Percentiles rank a stretch among this genome's conserved stretches.
Conservation (phyloP, 495 filamentous ascomycete species). For the Lophiostoma macrostomum region DNA sequence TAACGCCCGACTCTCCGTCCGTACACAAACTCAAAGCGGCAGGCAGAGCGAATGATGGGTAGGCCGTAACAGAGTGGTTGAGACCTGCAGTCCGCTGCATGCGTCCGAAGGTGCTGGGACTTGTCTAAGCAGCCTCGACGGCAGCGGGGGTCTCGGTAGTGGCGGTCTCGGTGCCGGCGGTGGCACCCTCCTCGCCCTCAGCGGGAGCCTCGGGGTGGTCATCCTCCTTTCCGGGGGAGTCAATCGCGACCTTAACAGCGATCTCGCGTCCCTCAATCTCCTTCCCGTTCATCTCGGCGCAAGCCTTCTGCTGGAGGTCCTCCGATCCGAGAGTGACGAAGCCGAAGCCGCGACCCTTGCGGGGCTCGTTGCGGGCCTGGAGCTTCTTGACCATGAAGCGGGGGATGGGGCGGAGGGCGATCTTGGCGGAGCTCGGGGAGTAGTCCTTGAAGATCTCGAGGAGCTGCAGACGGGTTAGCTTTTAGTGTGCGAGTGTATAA, state of each 20-base stretch:
- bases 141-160: constrained; percentile 21
- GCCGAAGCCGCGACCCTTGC: constrained; percentile 98
- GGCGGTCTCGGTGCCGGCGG: constrained; percentile 30
- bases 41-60: constrained; percentile 9
- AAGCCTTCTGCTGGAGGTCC: constrained; percentile 94
- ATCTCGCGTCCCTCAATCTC: constrained; percentile 98
- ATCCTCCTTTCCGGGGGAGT: constrained; percentile 98
- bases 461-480: constrained; percentile 56
- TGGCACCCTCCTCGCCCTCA: constrained; percentile 33
- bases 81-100: neutral
- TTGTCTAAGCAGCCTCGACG: constrained; percentile 30
- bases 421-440: constrained; percentile 89
- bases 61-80: constrained; percentile 6
- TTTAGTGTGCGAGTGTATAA: neutral
- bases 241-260: constrained; percentile 98
- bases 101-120: constrained; percentile 14
- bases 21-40: constrained; percentile 18
- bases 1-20: constrained; percentile 11
- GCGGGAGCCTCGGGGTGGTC: constrained; percentile 52
- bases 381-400: constrained; percentile 99
- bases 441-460: constrained; percentile 93
- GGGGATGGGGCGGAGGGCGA: constrained; percentile 95
- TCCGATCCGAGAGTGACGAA: constrained; percentile 95
- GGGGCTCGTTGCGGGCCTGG: constrained; percentile 92
- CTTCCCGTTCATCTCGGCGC: constrained; percentile 97